Conservation (phyloP, 1,284 basidiomycete species). For the Ganoderma resinaceum region DNA sequence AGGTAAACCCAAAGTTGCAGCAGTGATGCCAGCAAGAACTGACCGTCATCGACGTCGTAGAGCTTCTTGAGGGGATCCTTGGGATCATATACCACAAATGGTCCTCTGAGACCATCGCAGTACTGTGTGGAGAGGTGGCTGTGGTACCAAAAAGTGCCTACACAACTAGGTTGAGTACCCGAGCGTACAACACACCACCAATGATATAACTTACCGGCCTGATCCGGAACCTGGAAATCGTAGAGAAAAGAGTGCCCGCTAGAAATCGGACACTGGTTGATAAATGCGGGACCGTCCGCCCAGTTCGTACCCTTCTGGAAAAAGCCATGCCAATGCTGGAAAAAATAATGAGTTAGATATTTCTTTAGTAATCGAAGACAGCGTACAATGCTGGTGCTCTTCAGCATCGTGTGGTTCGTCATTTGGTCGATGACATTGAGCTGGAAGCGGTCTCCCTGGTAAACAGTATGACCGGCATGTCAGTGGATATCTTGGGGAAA, state of each 20-base stretch:
- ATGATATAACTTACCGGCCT: conserved; percentile 37
- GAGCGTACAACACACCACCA: conserved; percentile 19
- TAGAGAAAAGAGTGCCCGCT: conserved; percentile 53
- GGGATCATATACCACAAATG: conserved; percentile 51
- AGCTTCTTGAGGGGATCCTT: conserved; percentile 45
- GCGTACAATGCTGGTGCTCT: conserved; percentile 43
- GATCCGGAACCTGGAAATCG: conserved; percentile 39
- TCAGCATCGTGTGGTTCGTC: conserved; percentile 43
- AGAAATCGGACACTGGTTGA: conserved; percentile 60
- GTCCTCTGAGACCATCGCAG: conserved; percentile 43
- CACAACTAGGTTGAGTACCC: neutral
- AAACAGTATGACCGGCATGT: neutral
- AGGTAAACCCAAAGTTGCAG: neutral
- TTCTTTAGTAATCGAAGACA: conserved; percentile 5
- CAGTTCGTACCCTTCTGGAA: conserved; percentile 41
- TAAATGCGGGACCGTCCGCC: conserved; percentile 43
- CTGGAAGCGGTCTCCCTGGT: conserved; percentile 37
- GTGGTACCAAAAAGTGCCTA: conserved; percentile 34
- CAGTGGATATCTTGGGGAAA: neutral
- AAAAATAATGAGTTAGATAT: neutral
- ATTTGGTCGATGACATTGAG: conserved; percentile 45
- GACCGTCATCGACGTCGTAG: conserved; percentile 53
- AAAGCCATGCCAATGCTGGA: conserved; percentile 46
- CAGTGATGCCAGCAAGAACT: neutral
- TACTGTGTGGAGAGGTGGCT: conserved; percentile 36